phyloP scores from a whole-genome alignment of 2,329 filamentous ascomycete species.

The Epichloe gansuensis region DNA sequence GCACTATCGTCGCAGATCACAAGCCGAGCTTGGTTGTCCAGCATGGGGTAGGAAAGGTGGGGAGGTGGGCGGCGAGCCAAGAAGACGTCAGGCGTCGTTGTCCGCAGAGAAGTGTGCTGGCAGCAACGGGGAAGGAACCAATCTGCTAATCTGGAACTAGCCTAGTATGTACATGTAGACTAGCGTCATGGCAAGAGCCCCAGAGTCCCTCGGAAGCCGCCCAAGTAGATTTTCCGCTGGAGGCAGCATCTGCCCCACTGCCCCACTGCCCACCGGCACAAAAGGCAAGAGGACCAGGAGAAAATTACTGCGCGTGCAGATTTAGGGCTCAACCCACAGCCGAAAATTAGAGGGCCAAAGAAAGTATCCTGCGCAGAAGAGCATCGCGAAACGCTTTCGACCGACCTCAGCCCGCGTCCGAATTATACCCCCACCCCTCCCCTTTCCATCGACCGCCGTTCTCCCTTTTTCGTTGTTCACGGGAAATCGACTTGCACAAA shows the following conservation, averaged over 20 bases:
- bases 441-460: conserved; percentile 12
- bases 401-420: conserved; percentile 6
- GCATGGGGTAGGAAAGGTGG: not conserved
- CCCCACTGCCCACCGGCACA: not conserved
- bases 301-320: conserved; percentile 5
- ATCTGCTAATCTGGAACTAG: not conserved
- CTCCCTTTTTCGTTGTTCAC: conserved; percentile 21
- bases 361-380: conserved; percentile 1
- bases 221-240: conserved; percentile 12
- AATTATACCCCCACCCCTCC: conserved; percentile 4
- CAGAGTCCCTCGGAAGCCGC: conserved; percentile 7
- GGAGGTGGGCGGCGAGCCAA: not conserved
- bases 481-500: conserved; percentile 4
- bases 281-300: not conserved
- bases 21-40: not conserved
- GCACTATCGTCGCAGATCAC: not conserved
- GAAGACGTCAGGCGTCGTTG: conserved; percentile 7
- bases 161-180: not conserved
- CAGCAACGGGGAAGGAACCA: not conserved
- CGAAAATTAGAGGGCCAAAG: conserved; percentile 10
- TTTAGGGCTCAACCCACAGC: conserved; percentile 22
- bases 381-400: conserved; percentile 6
- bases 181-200: not conserved
- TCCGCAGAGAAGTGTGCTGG: too few species aligned
- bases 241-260: not conserved